Conservation (phyloP, 208 protist genomes). For the Wallacemonas collosoma region DNA sequence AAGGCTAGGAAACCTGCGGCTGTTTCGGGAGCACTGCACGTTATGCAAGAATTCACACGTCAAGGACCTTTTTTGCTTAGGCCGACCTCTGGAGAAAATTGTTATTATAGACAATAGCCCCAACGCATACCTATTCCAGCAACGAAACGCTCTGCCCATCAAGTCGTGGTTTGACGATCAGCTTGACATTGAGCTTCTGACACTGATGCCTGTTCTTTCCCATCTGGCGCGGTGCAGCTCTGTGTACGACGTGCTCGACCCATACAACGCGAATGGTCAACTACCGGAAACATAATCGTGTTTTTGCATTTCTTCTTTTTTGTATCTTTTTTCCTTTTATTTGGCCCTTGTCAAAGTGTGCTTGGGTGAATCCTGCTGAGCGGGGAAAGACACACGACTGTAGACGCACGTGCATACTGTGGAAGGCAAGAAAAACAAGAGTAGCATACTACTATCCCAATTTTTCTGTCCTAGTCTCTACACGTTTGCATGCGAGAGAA, state of each 20-base stretch:
- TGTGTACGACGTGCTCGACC: slow-evolving; percentile 59
- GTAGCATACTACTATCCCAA: too few relatives aligned
- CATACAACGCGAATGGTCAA: slow-evolving; percentile 35
- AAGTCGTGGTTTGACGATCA: slow-evolving; percentile 62
- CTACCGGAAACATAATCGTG: background rate
- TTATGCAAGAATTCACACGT: slow-evolving; percentile 43
- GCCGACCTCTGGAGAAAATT: slow-evolving; percentile 41
- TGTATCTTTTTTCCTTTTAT: background rate
- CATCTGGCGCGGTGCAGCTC: slow-evolving; percentile 34
- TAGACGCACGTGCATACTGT: too few relatives aligned
- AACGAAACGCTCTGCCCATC: slow-evolving; percentile 71
- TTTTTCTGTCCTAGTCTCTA: too few relatives aligned
- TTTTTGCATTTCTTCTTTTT: background rate
- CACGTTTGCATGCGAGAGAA: too few relatives aligned
- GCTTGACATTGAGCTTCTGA: slow-evolving; percentile 46
- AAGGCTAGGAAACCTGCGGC: slow-evolving; percentile 43
- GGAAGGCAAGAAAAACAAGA: too few relatives aligned
- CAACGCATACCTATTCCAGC: slow-evolving; percentile 67
- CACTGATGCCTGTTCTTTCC: slow-evolving; percentile 50
- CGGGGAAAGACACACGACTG: too few relatives aligned
- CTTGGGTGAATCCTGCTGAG: background rate
- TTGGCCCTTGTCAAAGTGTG: background rate
- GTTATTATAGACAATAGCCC: slow-evolving; percentile 76
- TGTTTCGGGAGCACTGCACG: slow-evolving; percentile 67
- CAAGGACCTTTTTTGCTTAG: slow-evolving; percentile 62